These are phyloP conservation scores for Protomyces inouyei DNA, from an alignment of 1,139 yeast species.

Conservation along the genomic window DNA sequence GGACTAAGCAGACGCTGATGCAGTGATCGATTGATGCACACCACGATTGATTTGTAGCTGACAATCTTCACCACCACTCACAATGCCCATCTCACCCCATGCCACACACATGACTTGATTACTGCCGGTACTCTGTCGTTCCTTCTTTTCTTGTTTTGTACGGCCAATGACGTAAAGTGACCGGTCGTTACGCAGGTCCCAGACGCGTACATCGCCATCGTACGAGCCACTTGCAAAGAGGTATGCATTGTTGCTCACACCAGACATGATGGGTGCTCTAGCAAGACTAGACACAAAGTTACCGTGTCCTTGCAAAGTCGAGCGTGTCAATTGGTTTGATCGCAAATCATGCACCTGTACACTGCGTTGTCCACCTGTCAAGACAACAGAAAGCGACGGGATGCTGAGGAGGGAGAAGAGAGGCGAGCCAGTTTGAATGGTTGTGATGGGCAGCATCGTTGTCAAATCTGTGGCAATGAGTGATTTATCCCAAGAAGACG, in stretches of 20 bases:
- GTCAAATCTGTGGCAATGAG: conserved; percentile 92
- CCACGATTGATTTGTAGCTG: conserved; percentile 69
- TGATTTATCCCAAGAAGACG: conserved; percentile 91
- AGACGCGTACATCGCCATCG: conserved; percentile 89
- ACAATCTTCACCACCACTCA: conserved; percentile 92
- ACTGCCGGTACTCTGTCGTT: conserved; percentile 37
- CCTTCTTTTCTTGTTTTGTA: conserved; percentile 43
- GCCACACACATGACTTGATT: conserved; percentile 75
- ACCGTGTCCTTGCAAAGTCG: conserved; percentile 78
- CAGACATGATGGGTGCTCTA: conserved; percentile 47
- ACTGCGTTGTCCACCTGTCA: conserved; percentile 83
- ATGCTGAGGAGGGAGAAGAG: conserved; percentile 69
- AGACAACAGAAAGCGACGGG: conserved; percentile 62
- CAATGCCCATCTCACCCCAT: conserved; percentile 80
- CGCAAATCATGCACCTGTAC: conserved; percentile 88
- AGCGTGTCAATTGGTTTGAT: conserved; percentile 70
- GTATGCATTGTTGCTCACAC: conserved; percentile 57
- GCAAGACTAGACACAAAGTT: conserved; percentile 81
- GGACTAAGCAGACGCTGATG: neutral
- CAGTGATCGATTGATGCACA: conserved; percentile 27
- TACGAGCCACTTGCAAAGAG: conserved; percentile 87
- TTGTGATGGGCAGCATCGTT: conserved; percentile 74
- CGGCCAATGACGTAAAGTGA: conserved; percentile 48
- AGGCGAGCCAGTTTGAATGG: conserved; percentile 84
- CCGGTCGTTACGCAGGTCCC: conserved; percentile 70